Base-by-base conservation (phyloP, 2,329 filamentous ascomycete species). In the Hypoxylon sp. region DNA sequence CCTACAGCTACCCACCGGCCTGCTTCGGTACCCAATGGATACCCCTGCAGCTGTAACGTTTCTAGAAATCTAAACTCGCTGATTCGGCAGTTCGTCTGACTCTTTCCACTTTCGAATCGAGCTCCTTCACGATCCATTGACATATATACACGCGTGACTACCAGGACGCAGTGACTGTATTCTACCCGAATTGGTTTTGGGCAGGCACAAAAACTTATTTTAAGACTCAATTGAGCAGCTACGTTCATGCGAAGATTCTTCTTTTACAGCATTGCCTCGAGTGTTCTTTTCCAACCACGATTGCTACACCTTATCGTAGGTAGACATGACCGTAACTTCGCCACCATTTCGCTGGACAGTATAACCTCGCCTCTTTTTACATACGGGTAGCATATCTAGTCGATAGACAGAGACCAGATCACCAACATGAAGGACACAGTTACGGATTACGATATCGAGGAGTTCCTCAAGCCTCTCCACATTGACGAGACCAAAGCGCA, bases 401-500 rank as follows among this genome's bases (percentile, higher is more conserved):
- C 22, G 22, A 17, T 26, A 30, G n/a, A 54, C 10, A 37, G 15
- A 26, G 17, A 53, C 22, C 15, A 2, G 41, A 57, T 22, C 17
- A 34, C 54, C n/a, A 22, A 43, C 32, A 37, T 30, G 22, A 13
- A 32, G 56, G 39, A 51, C 37, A 47, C 44, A 51, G 62, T 43
- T 19, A 70, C 70, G 60, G 62, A 64, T 32, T 39, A 62, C 30
- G 53, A 64, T 60, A 68, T 82, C 59, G 73, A 76, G 41, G 77
- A 79, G 34, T 88, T 88, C 71, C 75, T 89, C 60, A 70, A 73
- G 59, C 85, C 85, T 19, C 77, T 89, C 17, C 74, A 73, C 20
- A 77, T 88, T 63, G 80, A 87, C 69, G 69, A 78, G 22, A 71
- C 77, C 1, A 82, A 76, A 49, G 78, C 84, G 34, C 74, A 82